Conservation (phyloP, 2,329 filamentous ascomycete genomes). For the Botryotinia globosa region DNA sequence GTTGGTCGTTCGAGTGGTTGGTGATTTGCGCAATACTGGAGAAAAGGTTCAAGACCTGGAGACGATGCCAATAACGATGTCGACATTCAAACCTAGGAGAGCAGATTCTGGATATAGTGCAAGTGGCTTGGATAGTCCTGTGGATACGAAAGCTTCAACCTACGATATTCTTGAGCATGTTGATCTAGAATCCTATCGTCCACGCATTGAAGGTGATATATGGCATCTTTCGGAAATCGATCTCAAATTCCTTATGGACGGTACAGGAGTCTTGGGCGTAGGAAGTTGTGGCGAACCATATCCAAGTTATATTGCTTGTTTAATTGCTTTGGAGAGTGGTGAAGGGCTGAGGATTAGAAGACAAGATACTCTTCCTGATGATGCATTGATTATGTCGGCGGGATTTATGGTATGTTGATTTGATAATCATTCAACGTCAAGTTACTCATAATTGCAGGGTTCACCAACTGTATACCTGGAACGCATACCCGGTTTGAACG, state of each 20-base stretch:
- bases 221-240: slow-evolving; percentile 60
- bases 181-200: slow-evolving; percentile 39
- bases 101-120: slow-evolving; percentile 12
- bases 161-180: slow-evolving; percentile 31
- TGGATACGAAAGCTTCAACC: slow-evolving; percentile 29
- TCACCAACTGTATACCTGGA: slow-evolving; percentile 37
- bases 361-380: slow-evolving; percentile 35
- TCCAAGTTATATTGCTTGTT: slow-evolving; percentile 46
- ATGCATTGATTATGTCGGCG: slow-evolving; percentile 31
- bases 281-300: slow-evolving; percentile 55
- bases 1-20: slow-evolving; percentile 35
- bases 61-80: not conserved
- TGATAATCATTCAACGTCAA: not conserved
- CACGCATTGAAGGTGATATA: slow-evolving; percentile 48
- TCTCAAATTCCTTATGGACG: slow-evolving; percentile 54
- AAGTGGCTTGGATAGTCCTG: slow-evolving; percentile 2
- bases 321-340: slow-evolving; percentile 35
- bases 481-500: slow-evolving; percentile 34
- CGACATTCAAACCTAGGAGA: slow-evolving; percentile 9
- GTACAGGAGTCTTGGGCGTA: slow-evolving; percentile 60
- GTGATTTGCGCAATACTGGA: slow-evolving; percentile 30
- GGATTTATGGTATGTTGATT: slow-evolving; percentile 34
- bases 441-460: slow-evolving; percentile 26
- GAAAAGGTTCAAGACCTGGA: slow-evolving; percentile 23
- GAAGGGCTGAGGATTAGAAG: slow-evolving; percentile 31